A percentile compares a stretch with the other conserved stretches of the same genome.
Evolutionary conservation across 2,329 filamentous ascomycete species (phyloP).

Genomic region (Exophiala mesophila): DNA sequence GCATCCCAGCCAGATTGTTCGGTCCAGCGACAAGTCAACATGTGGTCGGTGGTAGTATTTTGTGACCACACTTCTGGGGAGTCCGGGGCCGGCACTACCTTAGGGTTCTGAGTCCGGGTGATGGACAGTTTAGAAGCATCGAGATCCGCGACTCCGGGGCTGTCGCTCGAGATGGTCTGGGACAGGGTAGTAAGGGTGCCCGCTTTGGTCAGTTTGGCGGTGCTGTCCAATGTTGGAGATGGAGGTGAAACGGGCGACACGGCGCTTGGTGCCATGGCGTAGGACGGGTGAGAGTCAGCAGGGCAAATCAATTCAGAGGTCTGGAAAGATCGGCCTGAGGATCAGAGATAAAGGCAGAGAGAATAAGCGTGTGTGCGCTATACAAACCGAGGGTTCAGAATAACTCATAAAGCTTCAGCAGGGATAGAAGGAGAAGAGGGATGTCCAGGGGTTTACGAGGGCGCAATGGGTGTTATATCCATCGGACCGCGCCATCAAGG

Average conservation of each 20-base stretch:
- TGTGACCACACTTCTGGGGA: slow-evolving; percentile 39
- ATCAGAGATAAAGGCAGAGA: too few species aligned
- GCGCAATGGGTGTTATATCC: too few species aligned
- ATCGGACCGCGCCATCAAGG: too few species aligned
- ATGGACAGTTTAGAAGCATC: slow-evolving; percentile 38
- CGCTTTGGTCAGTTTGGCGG: slow-evolving; percentile 24
- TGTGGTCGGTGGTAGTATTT: slow-evolving; percentile 70
- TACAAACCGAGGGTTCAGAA: too few species aligned
- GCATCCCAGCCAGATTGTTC: slow-evolving; percentile 62
- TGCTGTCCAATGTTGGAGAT: slow-evolving; percentile 19
- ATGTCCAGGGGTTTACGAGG: too few species aligned
- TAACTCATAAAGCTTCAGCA: too few species aligned
- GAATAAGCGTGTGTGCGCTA: too few species aligned
- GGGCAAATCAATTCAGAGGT: too few species aligned
- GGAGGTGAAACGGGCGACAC: slow-evolving; percentile 17
- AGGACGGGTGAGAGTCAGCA: too few species aligned
- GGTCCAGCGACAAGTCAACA: slow-evolving; percentile 71
- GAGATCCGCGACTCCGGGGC: slow-evolving; percentile 29
- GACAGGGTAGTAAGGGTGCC: slow-evolving; percentile 20
- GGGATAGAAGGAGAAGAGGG: too few species aligned
- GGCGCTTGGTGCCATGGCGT: slow-evolving; percentile 25
- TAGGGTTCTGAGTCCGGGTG: slow-evolving; percentile 34
- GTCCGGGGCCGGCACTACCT: slow-evolving; percentile 35
- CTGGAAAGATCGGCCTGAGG: too few species aligned
- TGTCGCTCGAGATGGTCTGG: slow-evolving; percentile 18